phyloP scores from a whole-genome alignment of 2,329 filamentous ascomycete species.

The Aspergillus brunneoviolaceus region DNA sequence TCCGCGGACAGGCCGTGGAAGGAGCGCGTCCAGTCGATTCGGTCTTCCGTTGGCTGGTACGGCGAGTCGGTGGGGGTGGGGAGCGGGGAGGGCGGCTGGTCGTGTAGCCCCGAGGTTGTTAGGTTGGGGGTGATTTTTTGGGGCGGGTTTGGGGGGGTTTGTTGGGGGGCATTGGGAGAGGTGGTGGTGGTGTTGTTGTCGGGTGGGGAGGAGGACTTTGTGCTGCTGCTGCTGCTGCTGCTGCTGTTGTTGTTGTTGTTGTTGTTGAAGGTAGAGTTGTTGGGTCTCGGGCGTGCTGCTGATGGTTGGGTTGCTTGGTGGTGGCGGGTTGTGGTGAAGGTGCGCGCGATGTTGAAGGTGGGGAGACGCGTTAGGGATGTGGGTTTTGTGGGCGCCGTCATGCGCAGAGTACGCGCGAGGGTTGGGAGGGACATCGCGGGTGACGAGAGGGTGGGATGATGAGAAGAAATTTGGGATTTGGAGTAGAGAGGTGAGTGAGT shows the following conservation, averaged over 20 bases:
- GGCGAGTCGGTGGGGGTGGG: conserved; percentile 7
- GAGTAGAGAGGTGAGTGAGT: background rate
- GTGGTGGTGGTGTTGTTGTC: background rate
- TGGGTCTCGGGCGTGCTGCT: conserved; percentile 22
- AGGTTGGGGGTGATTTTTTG: background rate
- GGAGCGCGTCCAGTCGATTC: conserved; percentile 78
- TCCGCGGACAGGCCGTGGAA: conserved; percentile 74
- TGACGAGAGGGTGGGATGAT: conserved; percentile 10
- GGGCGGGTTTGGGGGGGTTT: background rate
- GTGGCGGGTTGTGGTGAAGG: conserved; percentile 26
- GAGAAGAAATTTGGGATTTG: background rate
- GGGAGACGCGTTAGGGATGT: conserved; percentile 19
- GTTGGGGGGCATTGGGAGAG: too few relatives aligned
- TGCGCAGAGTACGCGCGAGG: conserved; percentile 1
- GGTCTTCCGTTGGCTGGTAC: conserved; percentile 32
- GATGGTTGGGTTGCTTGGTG: conserved; percentile 21
- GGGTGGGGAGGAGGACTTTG: background rate
- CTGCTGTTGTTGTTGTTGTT: background rate
- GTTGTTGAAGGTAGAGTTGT: conserved; percentile 22
- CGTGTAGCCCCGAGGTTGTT: conserved; percentile 37
- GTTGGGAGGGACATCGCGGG: conserved; percentile 7
- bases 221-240: background rate
- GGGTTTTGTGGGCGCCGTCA: conserved; percentile 10
- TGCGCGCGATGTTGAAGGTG: conserved; percentile 19
- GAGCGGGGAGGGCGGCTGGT: conserved; percentile 34